These are phyloP conservation scores for Friedmanniomyces endolithicus DNA, from an alignment of 495 filamentous ascomycete genomes.

Conservation along the genomic window DNA sequence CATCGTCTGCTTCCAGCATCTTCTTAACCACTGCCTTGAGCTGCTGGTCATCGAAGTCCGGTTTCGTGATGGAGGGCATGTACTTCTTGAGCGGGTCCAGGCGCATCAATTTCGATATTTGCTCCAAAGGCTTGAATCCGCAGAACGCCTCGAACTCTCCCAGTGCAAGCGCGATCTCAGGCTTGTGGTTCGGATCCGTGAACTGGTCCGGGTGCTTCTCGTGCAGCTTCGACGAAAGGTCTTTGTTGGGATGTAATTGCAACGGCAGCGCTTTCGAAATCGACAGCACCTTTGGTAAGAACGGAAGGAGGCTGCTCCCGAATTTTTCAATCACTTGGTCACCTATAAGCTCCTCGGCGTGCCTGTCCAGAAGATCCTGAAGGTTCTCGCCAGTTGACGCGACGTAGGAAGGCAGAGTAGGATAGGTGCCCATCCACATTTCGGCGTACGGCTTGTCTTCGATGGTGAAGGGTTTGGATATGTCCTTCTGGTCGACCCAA, in stretches of 20 bases:
- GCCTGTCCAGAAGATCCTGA: conserved; percentile 49
- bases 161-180: conserved; percentile 67
- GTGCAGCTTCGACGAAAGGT: conserved; percentile 51
- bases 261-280: conserved; percentile 68
- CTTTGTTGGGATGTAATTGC: conserved; percentile 66
- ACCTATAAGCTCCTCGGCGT: conserved; percentile 53
- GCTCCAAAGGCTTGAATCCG: conserved; percentile 55
- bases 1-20: conserved; percentile 43
- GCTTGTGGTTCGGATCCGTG: conserved; percentile 67
- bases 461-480: conserved; percentile 13
- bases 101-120: conserved; percentile 49
- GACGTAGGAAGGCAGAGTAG: conserved; percentile 52
- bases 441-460: conserved; percentile 55
- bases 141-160: conserved; percentile 69
- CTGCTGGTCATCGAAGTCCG: conserved; percentile 44
- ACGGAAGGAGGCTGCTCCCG: conserved; percentile 51
- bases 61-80: conserved; percentile 32
- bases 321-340: conserved; percentile 50
- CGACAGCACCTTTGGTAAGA: conserved; percentile 67
- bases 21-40: conserved; percentile 47
- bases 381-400: conserved; percentile 51
- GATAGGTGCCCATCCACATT: conserved; percentile 71
- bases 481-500: conserved; percentile 39
- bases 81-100: conserved; percentile 43
- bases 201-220: conserved; percentile 50